These are phyloP conservation scores for Tarenaya hassleriana DNA, from an alignment of 345 rosid species.

Conservation along the genomic window DNA sequence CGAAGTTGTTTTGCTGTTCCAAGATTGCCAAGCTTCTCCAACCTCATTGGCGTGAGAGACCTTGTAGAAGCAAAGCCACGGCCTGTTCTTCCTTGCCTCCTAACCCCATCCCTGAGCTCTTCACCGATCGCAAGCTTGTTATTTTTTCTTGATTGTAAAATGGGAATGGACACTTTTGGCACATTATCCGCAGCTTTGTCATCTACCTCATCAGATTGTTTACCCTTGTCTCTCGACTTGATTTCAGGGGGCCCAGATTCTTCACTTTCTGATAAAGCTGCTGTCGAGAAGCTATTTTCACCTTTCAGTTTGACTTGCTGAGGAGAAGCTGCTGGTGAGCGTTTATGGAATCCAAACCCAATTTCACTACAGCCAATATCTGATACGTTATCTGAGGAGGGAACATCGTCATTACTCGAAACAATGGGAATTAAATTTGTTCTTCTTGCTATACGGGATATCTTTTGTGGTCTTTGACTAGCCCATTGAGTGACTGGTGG, in stretches of 20 bases:
- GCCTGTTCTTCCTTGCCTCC: conserved; percentile 84
- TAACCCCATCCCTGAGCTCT: conserved; percentile 68
- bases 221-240: conserved; percentile 71
- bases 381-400: conserved; percentile 50
- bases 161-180: conserved; percentile 57
- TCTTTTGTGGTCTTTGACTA: conserved; percentile 83
- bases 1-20: conserved; percentile 87
- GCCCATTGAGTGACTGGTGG: conserved; percentile 86
- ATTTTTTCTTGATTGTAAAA: conserved; percentile 65
- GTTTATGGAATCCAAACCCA: conserved; percentile 62
- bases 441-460: conserved; percentile 79
- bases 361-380: conserved; percentile 61
- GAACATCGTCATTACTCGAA: conserved; percentile 61
- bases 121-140: conserved; percentile 50
- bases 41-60: conserved; percentile 48
- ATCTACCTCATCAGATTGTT: conserved; percentile 63
- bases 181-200: conserved; percentile 54
- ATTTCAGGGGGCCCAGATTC: conserved; percentile 72
- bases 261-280: conserved; percentile 88
- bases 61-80: conserved; percentile 61
- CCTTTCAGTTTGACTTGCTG: conserved; percentile 60
- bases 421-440: conserved; percentile 64
- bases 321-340: conserved; percentile 55
- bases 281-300: conserved; percentile 57
- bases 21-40: conserved; percentile 55